Evolutionary conservation across 768 basidiomycete species (phyloP), one percentile per base, ranked within the genome.

Genomic region (Boletus vermiculosoides): DNA sequence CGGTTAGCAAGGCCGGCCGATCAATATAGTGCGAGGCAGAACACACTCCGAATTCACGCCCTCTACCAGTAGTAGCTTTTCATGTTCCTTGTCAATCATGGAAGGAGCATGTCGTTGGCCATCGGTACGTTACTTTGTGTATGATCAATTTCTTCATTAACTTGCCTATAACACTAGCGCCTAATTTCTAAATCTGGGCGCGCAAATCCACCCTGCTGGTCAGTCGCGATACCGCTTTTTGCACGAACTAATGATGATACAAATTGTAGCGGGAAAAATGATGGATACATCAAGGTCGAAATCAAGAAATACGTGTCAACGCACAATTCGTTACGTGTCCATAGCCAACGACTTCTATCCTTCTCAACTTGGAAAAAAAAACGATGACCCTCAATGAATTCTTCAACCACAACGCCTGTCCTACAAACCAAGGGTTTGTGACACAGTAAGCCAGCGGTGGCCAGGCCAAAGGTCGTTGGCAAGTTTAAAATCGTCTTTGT

Each of bases 401-500:
- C 15, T 28, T 41, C 22, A 8, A 47, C 28, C 2, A 4, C 49
- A 30, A 18, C n/a, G n/a, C 41, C 25, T n/a, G 36, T 16, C 30
- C 50, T 62, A 67, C 50, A 67, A 48, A 41, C 56, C 66, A n/a
- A 64, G 60, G 12, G 49, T 49, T 42, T 60, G 31, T 33, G 22
- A 30, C 30, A 70, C 64, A 23, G 64, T 65, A 51, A 59, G 53
- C 68, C 72, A 72, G 37, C 56, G 52, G 33, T 71, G 66, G 20
- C 52, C 66, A 23, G 54, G 54, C 66, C 67, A 66, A 18, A 69
- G 50, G 33, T 61, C 30, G 45, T 69, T 71, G 18, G 71, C 71
- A 48, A 55, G 59, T 41, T 69, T 58, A 7, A 57, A 31, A 6
- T 55, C 57, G 30, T 72, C 64, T 16, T 57, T 52, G 30, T 56